Evolutionary conservation across 495 filamentous ascomycete genomes (phyloP), one percentile per base, ranked within the genome.

Genomic region (Aspergillus biplanus): DNA sequence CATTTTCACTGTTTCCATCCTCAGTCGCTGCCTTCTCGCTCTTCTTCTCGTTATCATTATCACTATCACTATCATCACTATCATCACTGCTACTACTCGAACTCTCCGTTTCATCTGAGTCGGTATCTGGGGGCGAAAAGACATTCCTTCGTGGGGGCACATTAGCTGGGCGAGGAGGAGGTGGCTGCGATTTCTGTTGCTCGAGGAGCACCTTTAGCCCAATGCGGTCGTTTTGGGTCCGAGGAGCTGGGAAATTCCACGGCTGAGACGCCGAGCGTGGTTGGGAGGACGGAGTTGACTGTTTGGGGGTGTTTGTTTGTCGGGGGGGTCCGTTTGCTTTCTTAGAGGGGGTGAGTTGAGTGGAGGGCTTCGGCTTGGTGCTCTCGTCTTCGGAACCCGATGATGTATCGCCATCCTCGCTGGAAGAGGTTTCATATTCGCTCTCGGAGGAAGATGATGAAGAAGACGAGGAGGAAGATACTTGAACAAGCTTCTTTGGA

Each of bases 31-130:
- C 21, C 21, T 27, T 27, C 21, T 27, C 21, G 21, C 21, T 27
- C 21, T 27, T 27, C 21, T 27, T 27, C 21, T 27, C 21, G 21
- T 27, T 27, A 27, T 27, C 21, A 27, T 27, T 27, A 27, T 27
- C 21, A 27, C n/a, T 58, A 12, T 52, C 44, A 15, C 54, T 58
- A 6, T 58, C 53, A 5, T 63, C 55, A 33, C 49, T 55, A 7
- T 58, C 56, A 48, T 44, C 39, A 7, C 39, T 44, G 39, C 46
- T 50, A 34, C 65, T 62, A 0, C 58, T 65, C 37, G 65, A 59
- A 33, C 62, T 66, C 12, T 70, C 64, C 35, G 61, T 63, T 5
- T 52, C 59, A 18, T 67, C 64, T 31, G 61, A 56, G 32, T 66
- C 58, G 27, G 55, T 63, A 18, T 56, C 59, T 39, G 63, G 49